phyloP scores from a whole-genome alignment of 2,329 filamentous ascomycete genomes.

The Epichloe gansuensis region DNA sequence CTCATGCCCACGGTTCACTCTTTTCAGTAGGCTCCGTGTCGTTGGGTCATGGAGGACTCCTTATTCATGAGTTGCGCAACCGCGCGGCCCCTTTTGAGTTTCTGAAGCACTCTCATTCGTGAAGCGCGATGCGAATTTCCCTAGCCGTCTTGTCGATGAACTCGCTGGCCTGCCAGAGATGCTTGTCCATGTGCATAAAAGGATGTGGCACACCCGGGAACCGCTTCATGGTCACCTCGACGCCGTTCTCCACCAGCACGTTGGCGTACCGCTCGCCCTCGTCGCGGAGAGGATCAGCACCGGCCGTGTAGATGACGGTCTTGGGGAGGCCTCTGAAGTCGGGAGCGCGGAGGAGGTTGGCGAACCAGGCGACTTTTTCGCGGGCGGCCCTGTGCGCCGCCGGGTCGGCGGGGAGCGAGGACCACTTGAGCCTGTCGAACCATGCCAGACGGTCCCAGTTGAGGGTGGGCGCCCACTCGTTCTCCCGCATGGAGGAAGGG shows the following conservation, averaged over 20 bases:
- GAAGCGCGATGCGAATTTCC: conserved; percentile 19
- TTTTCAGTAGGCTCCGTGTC: too few relatives aligned
- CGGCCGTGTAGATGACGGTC: conserved; percentile 30
- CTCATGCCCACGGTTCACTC: too few relatives aligned
- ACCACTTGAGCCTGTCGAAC: conserved; percentile 25
- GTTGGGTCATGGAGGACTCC: too few relatives aligned
- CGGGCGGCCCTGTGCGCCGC: conserved; percentile 8
- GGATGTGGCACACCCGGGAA: conserved; percentile 36
- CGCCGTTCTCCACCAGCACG: conserved; percentile 30
- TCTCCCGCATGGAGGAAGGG: conserved; percentile 29
- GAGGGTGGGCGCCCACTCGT: conserved; percentile 29
- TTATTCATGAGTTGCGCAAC: too few relatives aligned
- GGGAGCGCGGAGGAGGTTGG: conserved; percentile 24
- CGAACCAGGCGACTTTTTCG: conserved; percentile 14
- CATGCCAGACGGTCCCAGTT: conserved; percentile 31
- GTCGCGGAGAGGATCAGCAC: conserved; percentile 33
- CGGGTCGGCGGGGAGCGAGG: conserved; percentile 11
- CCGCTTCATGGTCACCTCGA: conserved; percentile 32
- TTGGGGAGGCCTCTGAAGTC: conserved; percentile 21
- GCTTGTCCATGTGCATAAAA: conserved; percentile 36
- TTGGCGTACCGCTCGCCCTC: conserved; percentile 35
- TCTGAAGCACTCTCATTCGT: background rate
- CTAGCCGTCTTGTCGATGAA: conserved; percentile 22
- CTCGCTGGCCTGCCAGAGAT: conserved; percentile 23
- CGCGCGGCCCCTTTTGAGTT: too few relatives aligned